Evolutionary conservation across 139 green algal genomes (phyloP), one percentile per base, ranked within the genome.

Genomic region (Coccomyxa sp.): DNA sequence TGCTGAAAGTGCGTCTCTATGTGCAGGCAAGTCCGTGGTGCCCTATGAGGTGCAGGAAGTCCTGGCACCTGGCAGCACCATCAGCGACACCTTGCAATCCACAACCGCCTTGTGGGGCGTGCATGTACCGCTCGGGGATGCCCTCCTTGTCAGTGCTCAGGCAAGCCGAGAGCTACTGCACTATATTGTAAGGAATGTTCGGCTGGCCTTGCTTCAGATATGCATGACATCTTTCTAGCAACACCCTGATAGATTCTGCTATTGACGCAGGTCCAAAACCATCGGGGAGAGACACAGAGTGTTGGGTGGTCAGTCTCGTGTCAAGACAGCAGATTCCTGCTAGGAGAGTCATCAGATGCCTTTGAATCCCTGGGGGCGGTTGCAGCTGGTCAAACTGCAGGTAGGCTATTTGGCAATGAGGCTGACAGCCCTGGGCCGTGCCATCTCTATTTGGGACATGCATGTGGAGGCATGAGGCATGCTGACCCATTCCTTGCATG

Each of bases 141-240:
- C 82, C 18, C 55, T 86, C 39, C 50, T 40, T 8, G 38, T 86
- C 6, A 81, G 39, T 7, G 22, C 84, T 10, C 44, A 78, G 1
- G 71, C 81, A 34, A 50, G 70, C 70, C 34, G 14, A 6, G 6
- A 18, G 44, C 18, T 27, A 44, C 70, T 27, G 12, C 14, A 33
- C 18, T 41, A 8, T 34, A 74, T 31, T 27, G 33, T 71, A 31
- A 31, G 22, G 36, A 1, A 50, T 31, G 34, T 10, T 31, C 36
- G 44, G 68, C n/a, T 36, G 2, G 68, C 29, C 31, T 10, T 72
- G 29, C 34, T 12, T 37, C 31, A 72, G 31, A 22, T 37, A 39
- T 72, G 68, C 7, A 33, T n/a, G 31, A n/a, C 22, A 72, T 2
- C 5, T 72, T 72, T 72, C n/a, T 37, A 22, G 24, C 2, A 27